Base-by-base conservation (phyloP, 2,329 filamentous ascomycete species). In the Trichophyton schoenleinii region DNA sequence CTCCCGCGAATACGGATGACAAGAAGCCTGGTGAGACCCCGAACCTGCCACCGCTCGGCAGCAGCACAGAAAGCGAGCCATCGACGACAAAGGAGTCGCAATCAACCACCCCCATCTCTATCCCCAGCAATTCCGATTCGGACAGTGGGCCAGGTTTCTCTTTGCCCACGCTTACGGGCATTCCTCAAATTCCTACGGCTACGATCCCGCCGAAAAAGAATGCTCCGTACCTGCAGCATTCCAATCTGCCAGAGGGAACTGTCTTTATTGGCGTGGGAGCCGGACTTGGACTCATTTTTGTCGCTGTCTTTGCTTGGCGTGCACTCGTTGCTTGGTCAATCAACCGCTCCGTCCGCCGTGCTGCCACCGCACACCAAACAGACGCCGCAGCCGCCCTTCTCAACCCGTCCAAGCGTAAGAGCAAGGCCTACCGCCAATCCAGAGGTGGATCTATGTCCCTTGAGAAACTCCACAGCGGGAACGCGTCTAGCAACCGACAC, bases 181-280 rank as follows among this genome's bases (percentile, higher is more conserved):
- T 78, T 58, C 81, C 79, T 65, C 82, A 83, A 22, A 88, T 87
- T 65, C 88, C 91, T 3, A 77, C 87, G 1, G 80, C 90, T 3
- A 82, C 84, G 28, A 86, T 97, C 2, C 94, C 94, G 6, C 88
- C 91, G 28, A 96, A 89, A 2, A 80, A 83, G 44, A 83, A 87
- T 69, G 94, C 94, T 3, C 91, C 92, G 15, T 99, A 89, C 72
- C 96, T 97, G 89, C 87, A 91, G 70, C 85, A 87, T 69, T 95
- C 91, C 0, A 86, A 77, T 60, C 80, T 91, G 9, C 94, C 94
- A 1, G 88, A 97, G 69, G 94, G 94, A 60, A 96, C 92, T 3
- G 87, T 99, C 63, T 99, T 99, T 77, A 99, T 99, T 68, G 87
- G 86, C 22, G 94, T 97, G 0, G 94, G 94, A 53, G 88, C 91